Base-by-base conservation (phyloP, 2,329 filamentous ascomycete species). In the Dactylellina parvicollis region DNA sequence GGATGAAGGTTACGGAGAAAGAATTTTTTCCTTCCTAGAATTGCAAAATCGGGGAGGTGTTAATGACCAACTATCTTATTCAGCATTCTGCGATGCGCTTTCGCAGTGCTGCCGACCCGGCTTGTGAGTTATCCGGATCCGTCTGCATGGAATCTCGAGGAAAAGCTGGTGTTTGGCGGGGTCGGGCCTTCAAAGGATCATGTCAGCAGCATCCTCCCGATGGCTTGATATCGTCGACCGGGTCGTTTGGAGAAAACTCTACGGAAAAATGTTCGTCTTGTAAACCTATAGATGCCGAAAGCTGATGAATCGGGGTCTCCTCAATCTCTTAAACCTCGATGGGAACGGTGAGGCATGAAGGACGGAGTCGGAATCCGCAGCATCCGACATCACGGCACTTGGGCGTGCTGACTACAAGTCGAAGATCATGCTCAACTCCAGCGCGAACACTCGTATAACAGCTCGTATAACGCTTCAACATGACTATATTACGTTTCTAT, bases 301-400 rank as follows among this genome's bases (percentile, higher is more conserved):
- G 20, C 4, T 28, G 24, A 28, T n/a, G 44, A 49, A 49, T 20
- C 24, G 18, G 26, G 47, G 24, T 22, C 2, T 28, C 4, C 3
- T 10, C 26, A 14, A 16, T 49, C 28, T 52, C 26, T 52, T 52
- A 10, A 52, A 34, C 2, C 3, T 20, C 3, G 26, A 18, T 2
- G 14, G 26, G 14, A 28, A 22, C 24, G 47, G 47, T 47, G 42
- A 47, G 16, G 16, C 7, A n/a, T n/a, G n/a, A n/a, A n/a, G n/a
- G n/a, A n/a, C 12, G 16, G 47, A n/a, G 7, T 56, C 52, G 52
- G 52, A 28, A 42, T 56, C 52, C 52, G 52, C 52, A 42, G 52
- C 36, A 42, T 56, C 52, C 52, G 52, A 28, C 30, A 38, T 8
- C 49, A 38, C 16, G 47, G n/a, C 47, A 49, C 44, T 22, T 49